Conservation (phyloP, 192 early-diverging fungal species). For the Umbelopsis isabellina region DNA sequence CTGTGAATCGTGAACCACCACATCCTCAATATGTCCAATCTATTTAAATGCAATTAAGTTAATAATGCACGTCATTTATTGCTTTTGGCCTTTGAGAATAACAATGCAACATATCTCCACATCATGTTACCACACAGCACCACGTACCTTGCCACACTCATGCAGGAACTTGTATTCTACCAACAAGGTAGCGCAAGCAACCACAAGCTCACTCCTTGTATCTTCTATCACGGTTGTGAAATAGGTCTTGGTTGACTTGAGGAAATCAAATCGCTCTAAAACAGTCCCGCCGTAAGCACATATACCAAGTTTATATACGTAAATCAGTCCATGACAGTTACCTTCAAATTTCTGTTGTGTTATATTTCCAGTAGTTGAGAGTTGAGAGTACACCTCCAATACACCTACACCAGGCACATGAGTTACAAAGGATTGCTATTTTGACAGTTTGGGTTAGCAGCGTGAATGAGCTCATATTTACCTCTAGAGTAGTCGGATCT, state of each 20-base stretch:
- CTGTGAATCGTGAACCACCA: constrained; percentile 76
- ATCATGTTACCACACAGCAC: background rate
- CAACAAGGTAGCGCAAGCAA: constrained; percentile 85
- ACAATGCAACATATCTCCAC: no score
- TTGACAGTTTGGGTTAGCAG: background rate
- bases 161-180: constrained; percentile 93
- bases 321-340: constrained; percentile 22
- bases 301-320: background rate
- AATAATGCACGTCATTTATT: background rate
- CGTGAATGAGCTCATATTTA: background rate
- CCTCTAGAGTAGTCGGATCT: constrained; percentile 77
- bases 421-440: background rate
- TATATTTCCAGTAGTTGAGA: constrained; percentile 80
- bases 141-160: constrained; percentile 70
- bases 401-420: constrained; percentile 34
- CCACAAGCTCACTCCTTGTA: constrained; percentile 56
- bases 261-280: constrained; percentile 73
- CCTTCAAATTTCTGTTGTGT: constrained; percentile 70
- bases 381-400: constrained; percentile 68
- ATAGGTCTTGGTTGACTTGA: constrained; percentile 70
- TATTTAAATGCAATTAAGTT: constrained; percentile 21
- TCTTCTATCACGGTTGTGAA: constrained; percentile 90
- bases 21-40: constrained; percentile 92
- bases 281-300: constrained; percentile 1
- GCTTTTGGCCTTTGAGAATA: background rate